Conservation (phyloP, 108 stramenopile species). For the Nannochloropsis oceanica region DNA sequence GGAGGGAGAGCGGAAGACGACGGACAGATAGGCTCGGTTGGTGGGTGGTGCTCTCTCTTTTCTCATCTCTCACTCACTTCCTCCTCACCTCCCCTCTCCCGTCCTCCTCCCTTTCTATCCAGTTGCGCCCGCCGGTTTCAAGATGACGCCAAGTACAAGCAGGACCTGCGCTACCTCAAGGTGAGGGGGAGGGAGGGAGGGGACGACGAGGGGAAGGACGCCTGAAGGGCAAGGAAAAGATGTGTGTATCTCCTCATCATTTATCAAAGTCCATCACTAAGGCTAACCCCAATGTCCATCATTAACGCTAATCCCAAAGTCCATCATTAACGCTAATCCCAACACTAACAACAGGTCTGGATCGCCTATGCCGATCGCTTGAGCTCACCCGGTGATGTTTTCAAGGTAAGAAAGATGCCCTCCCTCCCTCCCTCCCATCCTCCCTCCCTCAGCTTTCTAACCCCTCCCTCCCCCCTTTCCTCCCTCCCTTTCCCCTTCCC, state of each 20-base stretch:
- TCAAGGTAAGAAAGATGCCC: background rate
- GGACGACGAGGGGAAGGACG: background rate
- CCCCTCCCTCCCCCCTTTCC: background rate
- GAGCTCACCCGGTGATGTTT: background rate
- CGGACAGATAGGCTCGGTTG: background rate
- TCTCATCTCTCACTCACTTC: too few relatives aligned
- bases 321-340: background rate
- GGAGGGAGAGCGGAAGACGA: background rate
- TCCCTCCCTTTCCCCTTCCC: background rate
- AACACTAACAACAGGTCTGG: background rate
- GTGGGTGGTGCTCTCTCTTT: background rate
- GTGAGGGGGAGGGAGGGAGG: background rate
- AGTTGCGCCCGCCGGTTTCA: background rate
- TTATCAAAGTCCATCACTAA: too few relatives aligned
- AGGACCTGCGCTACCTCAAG: background rate
- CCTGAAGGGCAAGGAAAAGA: background rate
- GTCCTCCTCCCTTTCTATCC: background rate
- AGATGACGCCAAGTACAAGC: background rate
- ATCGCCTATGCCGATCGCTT: background rate
- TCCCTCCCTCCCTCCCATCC: background rate
- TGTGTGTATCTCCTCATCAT: too few relatives aligned
- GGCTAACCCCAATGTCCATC: too few relatives aligned
- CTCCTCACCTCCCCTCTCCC: too few relatives aligned
- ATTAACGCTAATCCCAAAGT: background rate
- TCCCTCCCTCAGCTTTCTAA: background rate